Evolutionary conservation across 768 basidiomycete species (phyloP).

Genomic region (Suillus brevipes): DNA sequence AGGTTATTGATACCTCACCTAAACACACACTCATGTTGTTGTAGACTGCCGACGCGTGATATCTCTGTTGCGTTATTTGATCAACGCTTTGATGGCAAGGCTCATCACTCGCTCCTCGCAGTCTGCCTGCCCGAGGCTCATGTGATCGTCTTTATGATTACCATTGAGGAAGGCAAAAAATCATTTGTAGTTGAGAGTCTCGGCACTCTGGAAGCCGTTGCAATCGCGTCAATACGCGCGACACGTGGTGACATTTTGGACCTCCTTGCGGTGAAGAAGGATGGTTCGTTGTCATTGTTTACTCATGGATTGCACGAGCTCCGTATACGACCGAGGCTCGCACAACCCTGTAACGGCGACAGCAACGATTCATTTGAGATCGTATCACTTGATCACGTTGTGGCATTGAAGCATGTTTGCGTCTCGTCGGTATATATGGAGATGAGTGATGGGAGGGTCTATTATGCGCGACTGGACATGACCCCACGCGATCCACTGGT

Average conservation of each 20-base stretch:
- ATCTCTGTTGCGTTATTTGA: constrained; percentile 67
- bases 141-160: constrained; percentile 49
- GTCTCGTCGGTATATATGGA: constrained; percentile 53
- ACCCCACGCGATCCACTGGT: constrained; percentile 57
- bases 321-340: constrained; percentile 34
- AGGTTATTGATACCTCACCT: constrained; percentile 10
- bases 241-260: constrained; percentile 69
- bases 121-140: constrained; percentile 53
- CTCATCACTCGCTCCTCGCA: constrained; percentile 53
- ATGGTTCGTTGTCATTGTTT: constrained; percentile 53
- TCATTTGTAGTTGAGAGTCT: constrained; percentile 42
- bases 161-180: constrained; percentile 39
- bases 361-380: constrained; percentile 3
- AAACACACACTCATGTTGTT: constrained; percentile 10
- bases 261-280: constrained; percentile 62
- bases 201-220: constrained; percentile 44
- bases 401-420: constrained; percentile 47
- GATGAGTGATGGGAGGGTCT: constrained; percentile 50
- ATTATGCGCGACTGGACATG: constrained; percentile 54
- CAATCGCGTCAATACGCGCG: constrained; percentile 57
- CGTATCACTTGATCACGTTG: constrained; percentile 34
- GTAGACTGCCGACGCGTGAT: constrained; percentile 12
- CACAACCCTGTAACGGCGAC: constrained; percentile 12
- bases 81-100: constrained; percentile 57
- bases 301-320: constrained; percentile 60